Evolutionary conservation across 495 filamentous ascomycete species (phyloP).

Genomic region (Neurospora sublineolata): DNA sequence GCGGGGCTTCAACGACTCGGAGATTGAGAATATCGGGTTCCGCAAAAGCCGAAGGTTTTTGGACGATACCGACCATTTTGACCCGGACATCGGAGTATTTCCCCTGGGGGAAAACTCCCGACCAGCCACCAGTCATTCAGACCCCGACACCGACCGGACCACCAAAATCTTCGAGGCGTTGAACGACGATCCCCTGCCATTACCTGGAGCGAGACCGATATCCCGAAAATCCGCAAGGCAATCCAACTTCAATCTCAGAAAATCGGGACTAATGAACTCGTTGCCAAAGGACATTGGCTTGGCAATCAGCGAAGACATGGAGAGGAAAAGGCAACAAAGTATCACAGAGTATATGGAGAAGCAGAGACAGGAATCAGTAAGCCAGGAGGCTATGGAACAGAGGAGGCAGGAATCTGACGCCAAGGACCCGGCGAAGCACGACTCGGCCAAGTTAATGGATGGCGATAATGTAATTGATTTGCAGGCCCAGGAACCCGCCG

Average conservation of each 20-base stretch:
- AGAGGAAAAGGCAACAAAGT: constrained; percentile 1
- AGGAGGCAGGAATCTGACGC: constrained; percentile 5
- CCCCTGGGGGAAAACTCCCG: constrained; percentile 11
- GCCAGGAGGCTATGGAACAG: neutral
- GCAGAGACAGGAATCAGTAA: constrained; percentile 6
- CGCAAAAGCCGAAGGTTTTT: constrained; percentile 20
- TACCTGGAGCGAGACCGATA: constrained; percentile 15
- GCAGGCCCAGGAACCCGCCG: neutral
- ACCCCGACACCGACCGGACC: constrained; percentile 13
- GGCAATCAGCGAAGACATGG: constrained; percentile 16
- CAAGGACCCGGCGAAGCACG: constrained; percentile 16
- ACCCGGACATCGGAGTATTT: constrained; percentile 11
- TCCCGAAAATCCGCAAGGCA: constrained; percentile 19
- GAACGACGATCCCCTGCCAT: constrained; percentile 24
- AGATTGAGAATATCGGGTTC: constrained; percentile 23
- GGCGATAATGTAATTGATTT: constrained; percentile 8
- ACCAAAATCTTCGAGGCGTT: constrained; percentile 33
- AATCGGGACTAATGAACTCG: constrained; percentile 21
- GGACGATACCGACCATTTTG: constrained; percentile 24
- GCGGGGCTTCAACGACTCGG: constrained; percentile 60
- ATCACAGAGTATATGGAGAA: constrained; percentile 1
- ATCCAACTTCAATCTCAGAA: constrained; percentile 29
- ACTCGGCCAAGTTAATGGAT: constrained; percentile 22
- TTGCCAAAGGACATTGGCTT: constrained; percentile 21
- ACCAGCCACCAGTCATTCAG: constrained; percentile 21